Conservation (phyloP, 2,329 filamentous ascomycete genomes). For the Diaporthe ampelina region DNA sequence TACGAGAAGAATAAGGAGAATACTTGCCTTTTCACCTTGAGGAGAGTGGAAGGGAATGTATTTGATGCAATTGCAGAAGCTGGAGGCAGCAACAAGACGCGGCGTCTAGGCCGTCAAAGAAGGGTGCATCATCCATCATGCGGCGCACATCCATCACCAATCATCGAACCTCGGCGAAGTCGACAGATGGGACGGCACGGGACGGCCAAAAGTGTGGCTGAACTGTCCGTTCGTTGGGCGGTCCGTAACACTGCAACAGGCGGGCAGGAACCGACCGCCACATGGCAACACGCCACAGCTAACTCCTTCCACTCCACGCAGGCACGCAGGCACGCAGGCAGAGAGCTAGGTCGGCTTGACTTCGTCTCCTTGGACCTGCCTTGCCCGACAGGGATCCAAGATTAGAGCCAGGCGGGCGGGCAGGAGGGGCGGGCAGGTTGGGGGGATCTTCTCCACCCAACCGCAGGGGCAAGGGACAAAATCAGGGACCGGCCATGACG, state of each 20-base stretch:
- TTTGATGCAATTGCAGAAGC: background rate
- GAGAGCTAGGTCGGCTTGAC: too few species aligned
- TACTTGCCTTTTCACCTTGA: slow-evolving; percentile 33
- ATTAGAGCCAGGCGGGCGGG: slow-evolving; percentile 12
- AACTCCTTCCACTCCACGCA: background rate
- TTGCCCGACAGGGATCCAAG: slow-evolving; percentile 1
- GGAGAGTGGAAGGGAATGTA: background rate
- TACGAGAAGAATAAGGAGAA: slow-evolving; percentile 13
- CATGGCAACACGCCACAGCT: background rate
- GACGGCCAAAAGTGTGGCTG: slow-evolving; percentile 33
- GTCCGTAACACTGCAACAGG: background rate
- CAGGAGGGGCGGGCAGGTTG: background rate
- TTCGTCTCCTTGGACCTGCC: background rate
- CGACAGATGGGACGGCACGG: slow-evolving; percentile 21
- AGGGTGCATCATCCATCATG: slow-evolving; percentile 15
- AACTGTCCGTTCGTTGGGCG: background rate
- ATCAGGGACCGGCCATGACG: slow-evolving; percentile 19
- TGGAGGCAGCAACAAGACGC: slow-evolving; percentile 39
- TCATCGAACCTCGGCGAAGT: slow-evolving; percentile 40
- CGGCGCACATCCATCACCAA: slow-evolving; percentile 2
- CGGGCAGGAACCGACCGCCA: background rate
- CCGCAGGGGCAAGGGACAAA: slow-evolving; percentile 24
- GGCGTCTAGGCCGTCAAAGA: slow-evolving; percentile 31
- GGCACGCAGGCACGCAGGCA: too few species aligned
- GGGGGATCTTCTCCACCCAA: background rate